These are phyloP conservation scores for Penicillium sp. DNA, from an alignment of 2,329 filamentous ascomycete genomes.

Conservation along the genomic window DNA sequence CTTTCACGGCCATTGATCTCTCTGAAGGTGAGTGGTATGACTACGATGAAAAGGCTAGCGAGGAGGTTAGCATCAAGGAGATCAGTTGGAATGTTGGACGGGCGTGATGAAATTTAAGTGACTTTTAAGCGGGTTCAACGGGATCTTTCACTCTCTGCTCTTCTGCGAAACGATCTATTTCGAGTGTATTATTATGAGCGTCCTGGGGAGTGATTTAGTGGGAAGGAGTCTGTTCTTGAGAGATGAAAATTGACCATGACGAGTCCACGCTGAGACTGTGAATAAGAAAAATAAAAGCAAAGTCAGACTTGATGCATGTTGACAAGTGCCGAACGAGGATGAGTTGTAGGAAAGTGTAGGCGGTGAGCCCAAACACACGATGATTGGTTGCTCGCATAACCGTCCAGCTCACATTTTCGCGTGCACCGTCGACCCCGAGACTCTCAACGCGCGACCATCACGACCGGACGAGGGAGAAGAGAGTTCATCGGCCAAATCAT, in stretches of 20 bases:
- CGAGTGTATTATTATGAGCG: constrained; percentile 3
- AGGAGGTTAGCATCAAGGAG: constrained; percentile 89
- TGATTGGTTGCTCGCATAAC: constrained; percentile 23
- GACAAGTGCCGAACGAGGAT: too few relatives aligned
- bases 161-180: not conserved
- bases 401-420: constrained; percentile 35
- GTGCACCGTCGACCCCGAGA: constrained; percentile 15
- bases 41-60: constrained; percentile 87
- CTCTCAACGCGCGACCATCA: constrained; percentile 14
- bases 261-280: too few relatives aligned
- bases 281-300: too few relatives aligned
- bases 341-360: too few relatives aligned
- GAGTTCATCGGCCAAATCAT: constrained; percentile 1
- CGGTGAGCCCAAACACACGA: constrained; percentile 17
- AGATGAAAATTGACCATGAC: not conserved
- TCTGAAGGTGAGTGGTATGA: constrained; percentile 94
- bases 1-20: constrained; percentile 76
- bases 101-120: constrained; percentile 50
- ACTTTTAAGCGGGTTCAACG: too few relatives aligned
- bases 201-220: not conserved
- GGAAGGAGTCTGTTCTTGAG: not conserved
- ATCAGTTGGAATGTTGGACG: constrained; percentile 79
- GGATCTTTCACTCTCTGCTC: too few relatives aligned
- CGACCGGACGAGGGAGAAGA: constrained; percentile 9
- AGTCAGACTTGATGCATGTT: too few relatives aligned